Base-by-base conservation (phyloP, 495 filamentous ascomycete species). In the Friedmanniomyces simplex region DNA sequence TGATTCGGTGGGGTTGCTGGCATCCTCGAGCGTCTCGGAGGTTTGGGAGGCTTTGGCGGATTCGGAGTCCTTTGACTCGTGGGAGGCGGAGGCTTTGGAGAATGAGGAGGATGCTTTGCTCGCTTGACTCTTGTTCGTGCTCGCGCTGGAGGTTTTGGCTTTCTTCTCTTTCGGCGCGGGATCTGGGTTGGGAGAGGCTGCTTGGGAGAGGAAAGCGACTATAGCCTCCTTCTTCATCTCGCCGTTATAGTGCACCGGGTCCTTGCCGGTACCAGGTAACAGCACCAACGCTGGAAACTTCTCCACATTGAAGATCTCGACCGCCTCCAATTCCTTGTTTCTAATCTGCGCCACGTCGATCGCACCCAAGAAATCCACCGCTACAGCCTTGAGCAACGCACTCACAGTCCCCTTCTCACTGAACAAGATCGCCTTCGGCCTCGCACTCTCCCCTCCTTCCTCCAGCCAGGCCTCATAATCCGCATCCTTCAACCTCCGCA, bases 401-500 rank as follows among this genome's bases (percentile, higher is more conserved):
- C 87, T 87, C 0, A 86, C 91, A 14, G 85, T 85, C 0, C 91
- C 91, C 72, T 97, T 97, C 57, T 96, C 88, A 1, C 87, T 96
- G 72, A 99, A 97, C 13, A 97, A 75, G 42, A 99, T 82, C 4
- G 88, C 90, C 74, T 95, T 97, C 36, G 88, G 79, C 5, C 79
- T 78, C 39, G n/a, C n/a, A n/a, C 87, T 82, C 16, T 5, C 36
- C 16, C 53, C 53, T 43, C 83, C 81, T 61, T 83, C 78, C 21
- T 76, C 73, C 41, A 96, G 71, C 80, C 88, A 96, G 20, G 76
- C 76, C 56, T 90, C 83, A 47, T 95, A 67, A 36, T 85, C 86
- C 71, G 86, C 86, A 71, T 94, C 87, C 24, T 82, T 83, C 7
- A 95, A 73, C 54, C 79, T 79, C 69, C 85, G 88, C 25, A 96